These are phyloP conservation scores for Ceratocystis cacaofunesta DNA, from an alignment of 2,329 filamentous ascomycete species.

Conservation along the genomic window DNA sequence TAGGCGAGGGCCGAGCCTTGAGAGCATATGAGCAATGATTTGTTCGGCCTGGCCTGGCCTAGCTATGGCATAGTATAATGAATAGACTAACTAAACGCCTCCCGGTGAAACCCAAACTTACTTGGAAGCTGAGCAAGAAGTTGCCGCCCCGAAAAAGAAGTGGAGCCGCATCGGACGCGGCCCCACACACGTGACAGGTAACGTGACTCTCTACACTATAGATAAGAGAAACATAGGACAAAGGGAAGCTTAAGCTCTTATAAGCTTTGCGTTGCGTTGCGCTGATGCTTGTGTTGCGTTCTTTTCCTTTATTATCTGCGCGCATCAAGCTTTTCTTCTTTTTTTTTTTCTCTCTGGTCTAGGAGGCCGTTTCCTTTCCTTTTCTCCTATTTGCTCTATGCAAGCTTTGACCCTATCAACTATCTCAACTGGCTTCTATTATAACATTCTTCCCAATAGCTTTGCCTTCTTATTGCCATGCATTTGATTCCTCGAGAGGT, in stretches of 20 bases:
- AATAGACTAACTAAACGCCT: too few species aligned
- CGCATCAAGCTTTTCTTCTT: neutral
- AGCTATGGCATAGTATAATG: neutral
- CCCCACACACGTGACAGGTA: neutral
- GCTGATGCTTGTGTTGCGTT: neutral
- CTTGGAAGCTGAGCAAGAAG: too few species aligned
- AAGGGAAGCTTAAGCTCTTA: too few species aligned
- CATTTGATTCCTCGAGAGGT: constrained; percentile 37
- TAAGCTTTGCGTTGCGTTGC: neutral
- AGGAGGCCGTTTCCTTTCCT: neutral
- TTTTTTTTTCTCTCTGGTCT: constrained; percentile 5
- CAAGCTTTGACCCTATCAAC: too few species aligned
- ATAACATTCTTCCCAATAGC: too few species aligned
- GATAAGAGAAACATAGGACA: neutral
- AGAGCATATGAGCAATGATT: neutral
- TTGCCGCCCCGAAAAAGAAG: neutral
- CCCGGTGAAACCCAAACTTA: too few species aligned
- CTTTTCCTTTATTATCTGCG: neutral
- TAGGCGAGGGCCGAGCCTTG: neutral
- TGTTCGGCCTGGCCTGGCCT: neutral
- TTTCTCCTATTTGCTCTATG: neutral
- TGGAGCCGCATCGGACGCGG: neutral
- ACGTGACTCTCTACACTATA: neutral
- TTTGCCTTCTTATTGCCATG: constrained; percentile 23
- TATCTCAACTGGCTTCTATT: too few species aligned